Evolutionary conservation across 1,284 basidiomycete genomes (phyloP).

Genomic region (Rhodotorula sp.): DNA sequence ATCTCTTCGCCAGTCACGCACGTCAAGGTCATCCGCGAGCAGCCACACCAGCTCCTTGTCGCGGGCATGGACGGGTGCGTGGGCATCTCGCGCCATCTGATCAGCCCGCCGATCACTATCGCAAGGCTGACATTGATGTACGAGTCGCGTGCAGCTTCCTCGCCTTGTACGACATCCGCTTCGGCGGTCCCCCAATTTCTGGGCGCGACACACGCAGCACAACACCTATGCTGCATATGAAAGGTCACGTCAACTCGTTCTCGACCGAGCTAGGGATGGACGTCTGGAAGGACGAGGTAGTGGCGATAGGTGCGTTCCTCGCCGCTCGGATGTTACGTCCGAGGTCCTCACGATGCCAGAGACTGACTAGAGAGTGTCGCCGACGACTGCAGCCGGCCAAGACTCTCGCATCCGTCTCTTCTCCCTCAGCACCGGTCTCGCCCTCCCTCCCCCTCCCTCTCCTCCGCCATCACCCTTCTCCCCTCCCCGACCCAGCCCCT

Average conservation of each 20-base stretch:
- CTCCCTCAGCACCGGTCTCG: constrained; percentile 21
- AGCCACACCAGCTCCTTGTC: constrained; percentile 10
- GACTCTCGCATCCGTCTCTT: constrained; percentile 27
- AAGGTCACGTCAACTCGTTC: constrained; percentile 25
- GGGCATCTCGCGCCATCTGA: no score
- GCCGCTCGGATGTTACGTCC: no score
- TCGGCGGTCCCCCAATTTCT: neutral
- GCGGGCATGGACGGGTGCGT: constrained; percentile 30
- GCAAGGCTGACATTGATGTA: neutral
- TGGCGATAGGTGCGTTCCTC: constrained; percentile 12
- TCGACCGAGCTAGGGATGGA: constrained; percentile 23
- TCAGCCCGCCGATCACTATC: no score
- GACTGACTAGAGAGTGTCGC: neutral
- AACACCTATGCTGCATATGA: neutral
- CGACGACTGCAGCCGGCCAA: constrained; percentile 19
- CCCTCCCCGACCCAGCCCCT: neutral
- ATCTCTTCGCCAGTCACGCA: constrained; percentile 19
- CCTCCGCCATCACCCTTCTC: neutral
- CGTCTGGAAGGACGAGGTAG: constrained; percentile 29
- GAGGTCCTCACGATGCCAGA: neutral
- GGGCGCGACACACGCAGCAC: neutral
- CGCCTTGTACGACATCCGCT: constrained; percentile 29
- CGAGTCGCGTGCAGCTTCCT: neutral
- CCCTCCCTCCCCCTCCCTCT: neutral
- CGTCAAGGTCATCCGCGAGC: constrained; percentile 5